These are phyloP conservation scores for Setaria italica DNA, from an alignment of 202 grass and related monocot species.

Conservation along the genomic window DNA sequence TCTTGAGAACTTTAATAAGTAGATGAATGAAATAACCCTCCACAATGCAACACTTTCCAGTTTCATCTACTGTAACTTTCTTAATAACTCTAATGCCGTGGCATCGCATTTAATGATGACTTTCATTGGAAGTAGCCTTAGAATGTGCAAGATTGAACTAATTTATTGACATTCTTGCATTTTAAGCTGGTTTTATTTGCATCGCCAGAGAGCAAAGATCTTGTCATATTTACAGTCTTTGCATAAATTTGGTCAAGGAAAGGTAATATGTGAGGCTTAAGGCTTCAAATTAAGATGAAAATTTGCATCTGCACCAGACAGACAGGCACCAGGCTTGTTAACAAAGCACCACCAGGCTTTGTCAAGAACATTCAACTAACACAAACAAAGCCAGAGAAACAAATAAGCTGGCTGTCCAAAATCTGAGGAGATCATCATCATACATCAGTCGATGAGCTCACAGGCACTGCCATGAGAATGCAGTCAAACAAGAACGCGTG, in stretches of 20 bases:
- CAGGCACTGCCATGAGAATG: constrained; percentile 10
- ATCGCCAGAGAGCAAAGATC: not conserved
- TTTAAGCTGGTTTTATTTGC: not conserved
- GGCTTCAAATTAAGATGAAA: not conserved
- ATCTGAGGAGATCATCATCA: not conserved
- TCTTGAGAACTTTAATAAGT: too few relatives aligned
- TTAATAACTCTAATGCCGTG: too few relatives aligned
- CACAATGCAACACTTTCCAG: too few relatives aligned
- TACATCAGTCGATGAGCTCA: constrained; percentile 14
- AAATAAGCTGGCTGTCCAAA: constrained; percentile 14
- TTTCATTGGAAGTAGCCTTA: too few relatives aligned
- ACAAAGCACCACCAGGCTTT: not conserved
- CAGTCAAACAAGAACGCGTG: constrained; percentile 18
- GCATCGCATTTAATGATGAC: too few relatives aligned
- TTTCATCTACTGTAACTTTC: too few relatives aligned
- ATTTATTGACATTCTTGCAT: not conserved
- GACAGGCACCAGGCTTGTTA: not conserved
- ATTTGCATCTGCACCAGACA: not conserved
- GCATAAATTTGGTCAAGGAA: not conserved
- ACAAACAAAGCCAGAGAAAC: constrained; percentile 9
- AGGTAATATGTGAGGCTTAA: not conserved
- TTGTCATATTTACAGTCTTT: not conserved
- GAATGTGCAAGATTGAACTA: too few relatives aligned
- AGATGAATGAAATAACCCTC: too few relatives aligned
- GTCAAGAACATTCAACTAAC: not conserved